phyloP scores from a whole-genome alignment of 768 basidiomycete species.

The Paxillus ammoniavirescens region DNA sequence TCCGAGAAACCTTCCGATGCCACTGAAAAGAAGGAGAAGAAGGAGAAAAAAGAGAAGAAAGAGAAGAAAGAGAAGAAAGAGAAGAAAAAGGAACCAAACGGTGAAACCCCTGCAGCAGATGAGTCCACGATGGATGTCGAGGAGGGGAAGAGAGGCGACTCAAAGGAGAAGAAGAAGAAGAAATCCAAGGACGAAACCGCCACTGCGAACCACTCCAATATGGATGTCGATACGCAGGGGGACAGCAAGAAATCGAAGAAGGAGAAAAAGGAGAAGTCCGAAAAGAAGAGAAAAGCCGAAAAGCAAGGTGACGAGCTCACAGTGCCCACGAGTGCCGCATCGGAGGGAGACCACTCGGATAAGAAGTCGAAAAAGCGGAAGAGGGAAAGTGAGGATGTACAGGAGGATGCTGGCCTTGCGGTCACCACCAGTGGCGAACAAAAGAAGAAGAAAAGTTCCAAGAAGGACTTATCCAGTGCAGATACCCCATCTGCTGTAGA shows the following conservation, averaged over 20 bases:
- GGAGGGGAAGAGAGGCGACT: slow-evolving; percentile 1
- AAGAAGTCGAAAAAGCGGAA: slow-evolving; percentile 37
- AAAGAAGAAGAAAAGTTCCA: slow-evolving; percentile 25
- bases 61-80: slow-evolving; percentile 19
- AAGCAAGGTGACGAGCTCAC: slow-evolving; percentile 17
- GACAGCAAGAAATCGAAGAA: slow-evolving; percentile 9
- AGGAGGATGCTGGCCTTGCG: slow-evolving; percentile 8
- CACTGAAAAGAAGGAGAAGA: slow-evolving; percentile 9
- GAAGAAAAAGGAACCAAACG: slow-evolving; percentile 4
- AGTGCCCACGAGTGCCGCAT: slow-evolving; percentile 1
- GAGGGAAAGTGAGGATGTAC: slow-evolving; percentile 14
- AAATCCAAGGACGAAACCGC: slow-evolving; percentile 12
- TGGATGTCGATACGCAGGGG: not conserved
- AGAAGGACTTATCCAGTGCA: slow-evolving; percentile 10
- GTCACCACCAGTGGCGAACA: slow-evolving; percentile 6
- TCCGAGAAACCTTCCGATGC: not conserved
- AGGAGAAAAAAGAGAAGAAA: not conserved
- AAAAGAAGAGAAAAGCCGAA: slow-evolving; percentile 13
- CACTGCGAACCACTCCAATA: not conserved
- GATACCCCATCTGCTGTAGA: slow-evolving; percentile 6
- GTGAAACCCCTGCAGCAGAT: not conserved
- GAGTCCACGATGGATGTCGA: not conserved
- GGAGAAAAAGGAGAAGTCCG: slow-evolving; percentile 1
- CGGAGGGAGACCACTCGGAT: slow-evolving; percentile 7
- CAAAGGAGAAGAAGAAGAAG: slow-evolving; percentile 17